A percentile compares a stretch with the other conserved stretches of the same genome.
Conservation (phyloP, 345 rosid genomes). For the Boechera retrofracta region DNA sequence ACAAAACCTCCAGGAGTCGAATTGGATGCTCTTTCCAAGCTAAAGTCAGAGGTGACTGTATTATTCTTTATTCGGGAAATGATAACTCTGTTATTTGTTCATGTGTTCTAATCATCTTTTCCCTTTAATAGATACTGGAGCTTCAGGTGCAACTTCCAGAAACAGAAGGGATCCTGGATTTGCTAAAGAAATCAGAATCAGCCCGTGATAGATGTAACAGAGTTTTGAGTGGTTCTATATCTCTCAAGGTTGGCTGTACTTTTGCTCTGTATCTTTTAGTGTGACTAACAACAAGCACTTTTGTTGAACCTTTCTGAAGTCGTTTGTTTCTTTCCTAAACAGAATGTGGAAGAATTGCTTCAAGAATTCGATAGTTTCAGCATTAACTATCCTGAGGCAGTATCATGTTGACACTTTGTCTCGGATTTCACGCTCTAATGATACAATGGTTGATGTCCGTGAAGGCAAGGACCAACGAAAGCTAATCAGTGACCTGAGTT, state of each 20-base stretch:
- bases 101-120: slow-evolving; percentile 27
- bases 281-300: slow-evolving; percentile 12
- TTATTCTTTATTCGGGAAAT: no score
- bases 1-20: slow-evolving; percentile 52
- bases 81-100: slow-evolving; percentile 20
- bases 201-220: slow-evolving; percentile 62
- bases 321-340: slow-evolving; percentile 25
- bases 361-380: slow-evolving; percentile 56
- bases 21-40: slow-evolving; percentile 67
- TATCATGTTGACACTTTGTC: slow-evolving; percentile 57
- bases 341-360: slow-evolving; percentile 69
- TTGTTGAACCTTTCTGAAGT: slow-evolving; percentile 24
- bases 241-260: slow-evolving; percentile 60
- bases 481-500: slow-evolving; percentile 65
- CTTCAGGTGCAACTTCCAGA: slow-evolving; percentile 78
- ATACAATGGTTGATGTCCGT: slow-evolving; percentile 54
- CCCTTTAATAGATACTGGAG: slow-evolving; percentile 60
- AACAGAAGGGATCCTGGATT: slow-evolving; percentile 57
- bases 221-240: slow-evolving; percentile 56
- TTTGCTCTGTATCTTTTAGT: slow-evolving; percentile 11
- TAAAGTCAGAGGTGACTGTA: no score
- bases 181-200: slow-evolving; percentile 60
- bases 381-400: slow-evolving; percentile 71
- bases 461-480: slow-evolving; percentile 64
- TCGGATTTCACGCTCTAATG: slow-evolving; percentile 64